Conservation (phyloP, 1,284 basidiomycete genomes). For the Taiwanofungus camphoratus region DNA sequence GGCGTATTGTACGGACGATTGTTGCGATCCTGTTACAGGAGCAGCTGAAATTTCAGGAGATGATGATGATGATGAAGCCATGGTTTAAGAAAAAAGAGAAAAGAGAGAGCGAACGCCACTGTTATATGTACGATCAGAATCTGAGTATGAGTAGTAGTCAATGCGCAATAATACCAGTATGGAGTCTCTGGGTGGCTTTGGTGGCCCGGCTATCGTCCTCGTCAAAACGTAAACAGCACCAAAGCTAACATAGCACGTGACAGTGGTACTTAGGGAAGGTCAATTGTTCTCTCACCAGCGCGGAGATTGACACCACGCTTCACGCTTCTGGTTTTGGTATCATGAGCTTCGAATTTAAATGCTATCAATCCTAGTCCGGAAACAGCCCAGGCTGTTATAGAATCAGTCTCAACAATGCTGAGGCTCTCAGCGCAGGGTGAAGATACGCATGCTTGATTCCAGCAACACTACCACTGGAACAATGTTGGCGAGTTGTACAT, state of each 20-base stretch:
- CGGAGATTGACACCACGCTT: no score
- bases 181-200: slow-evolving; percentile 2
- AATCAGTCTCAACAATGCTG: no score
- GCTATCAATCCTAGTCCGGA: slow-evolving; percentile 1
- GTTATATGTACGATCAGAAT: slow-evolving; percentile 16
- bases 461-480: no score
- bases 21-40: slow-evolving; percentile 31
- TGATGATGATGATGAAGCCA: slow-evolving; percentile 60
- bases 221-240: slow-evolving; percentile 14
- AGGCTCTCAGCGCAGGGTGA: no score
- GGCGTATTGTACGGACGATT: slow-evolving; percentile 19
- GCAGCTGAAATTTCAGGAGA: slow-evolving; percentile 65
- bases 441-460: no score
- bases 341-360: no score
- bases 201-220: slow-evolving; percentile 3
- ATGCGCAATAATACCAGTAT: slow-evolving; percentile 8
- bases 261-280: no score
- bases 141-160: slow-evolving; percentile 3
- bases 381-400: not conserved
- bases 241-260: slow-evolving; percentile 6
- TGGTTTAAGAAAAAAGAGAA: slow-evolving; percentile 26
- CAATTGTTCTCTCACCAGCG: no score
- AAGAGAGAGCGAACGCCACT: slow-evolving; percentile 37
- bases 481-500: slow-evolving; percentile 30
- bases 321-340: no score